Percentiles rank a stretch among this genome's conserved stretches.
Evolutionary conservation across 2,329 filamentous ascomycete species (phyloP).

Genomic region (Fusarium sublunatum): DNA sequence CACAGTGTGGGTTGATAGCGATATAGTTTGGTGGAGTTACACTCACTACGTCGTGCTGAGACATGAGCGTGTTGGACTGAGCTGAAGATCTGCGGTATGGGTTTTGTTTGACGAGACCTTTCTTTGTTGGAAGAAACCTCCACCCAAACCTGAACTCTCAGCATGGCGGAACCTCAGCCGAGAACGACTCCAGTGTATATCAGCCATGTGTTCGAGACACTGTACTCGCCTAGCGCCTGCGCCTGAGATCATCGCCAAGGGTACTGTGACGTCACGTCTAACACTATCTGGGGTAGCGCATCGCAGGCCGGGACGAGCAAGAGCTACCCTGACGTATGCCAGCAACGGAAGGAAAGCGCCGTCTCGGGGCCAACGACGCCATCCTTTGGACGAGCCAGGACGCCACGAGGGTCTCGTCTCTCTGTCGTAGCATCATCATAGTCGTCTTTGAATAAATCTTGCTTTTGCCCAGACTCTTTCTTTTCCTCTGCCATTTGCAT

Average conservation of each 20-base stretch:
- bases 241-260: conserved; percentile 42
- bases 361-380: conserved; percentile 37
- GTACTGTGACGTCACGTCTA: conserved; percentile 42
- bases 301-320: conserved; percentile 28
- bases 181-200: conserved; percentile 13
- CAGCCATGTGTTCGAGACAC: conserved; percentile 6
- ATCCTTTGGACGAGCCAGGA: conserved; percentile 24
- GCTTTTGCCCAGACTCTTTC: conserved; percentile 24
- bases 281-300: conserved; percentile 42
- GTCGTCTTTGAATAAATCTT: conserved; percentile 38
- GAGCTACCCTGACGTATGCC: conserved; percentile 42
- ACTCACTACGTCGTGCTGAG: conserved; percentile 13
- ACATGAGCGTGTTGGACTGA: conserved; percentile 10
- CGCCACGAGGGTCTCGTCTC: conserved; percentile 32
- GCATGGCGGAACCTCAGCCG: conserved; percentile 4
- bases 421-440: conserved; percentile 34
- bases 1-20: conserved; percentile 39
- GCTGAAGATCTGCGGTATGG: conserved; percentile 3
- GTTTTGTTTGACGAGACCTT: background rate
- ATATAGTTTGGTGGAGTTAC: conserved; percentile 9
- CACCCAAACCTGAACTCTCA: background rate
- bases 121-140: background rate
- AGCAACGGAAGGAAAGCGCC: conserved; percentile 32
- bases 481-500: background rate
- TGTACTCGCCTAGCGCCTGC: conserved; percentile 30